Evolutionary conservation across 306 rosid genomes (phyloP).

Genomic region (Lagenaria siceraria): DNA sequence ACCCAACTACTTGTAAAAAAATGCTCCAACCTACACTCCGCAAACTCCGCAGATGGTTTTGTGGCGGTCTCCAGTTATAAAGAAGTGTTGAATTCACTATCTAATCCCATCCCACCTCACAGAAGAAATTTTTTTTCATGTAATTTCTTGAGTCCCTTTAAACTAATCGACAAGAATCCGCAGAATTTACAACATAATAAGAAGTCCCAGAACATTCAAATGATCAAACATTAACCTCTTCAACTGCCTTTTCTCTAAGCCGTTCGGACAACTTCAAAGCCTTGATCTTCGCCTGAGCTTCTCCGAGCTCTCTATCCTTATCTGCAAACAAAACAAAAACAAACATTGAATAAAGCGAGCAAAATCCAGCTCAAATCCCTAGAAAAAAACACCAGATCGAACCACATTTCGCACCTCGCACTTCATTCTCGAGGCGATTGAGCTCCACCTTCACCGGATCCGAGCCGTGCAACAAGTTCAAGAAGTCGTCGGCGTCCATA

Average conservation of each 20-base stretch:
- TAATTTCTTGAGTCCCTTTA: background rate
- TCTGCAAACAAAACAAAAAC: constrained; percentile 35
- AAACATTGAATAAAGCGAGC: constrained; percentile 1
- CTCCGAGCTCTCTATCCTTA: constrained; percentile 87
- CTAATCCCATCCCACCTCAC: background rate
- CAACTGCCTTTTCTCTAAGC: constrained; percentile 91
- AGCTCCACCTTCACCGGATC: constrained; percentile 99
- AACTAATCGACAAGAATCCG: background rate
- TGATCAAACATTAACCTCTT: constrained; percentile 57
- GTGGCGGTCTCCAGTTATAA: background rate
- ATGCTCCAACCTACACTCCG: background rate
- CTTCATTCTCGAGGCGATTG: constrained; percentile 96
- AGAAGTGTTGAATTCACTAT: background rate
- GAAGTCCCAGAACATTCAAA: background rate
- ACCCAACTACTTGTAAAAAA: background rate
- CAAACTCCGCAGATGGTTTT: background rate
- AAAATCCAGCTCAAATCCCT: constrained; percentile 28
- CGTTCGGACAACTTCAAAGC: constrained; percentile 83
- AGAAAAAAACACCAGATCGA: constrained; percentile 45
- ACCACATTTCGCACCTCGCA: constrained; percentile 88
- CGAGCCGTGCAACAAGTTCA: constrained; percentile 90
- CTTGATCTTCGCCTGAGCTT: constrained; percentile 96
- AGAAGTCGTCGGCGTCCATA: constrained; percentile 85
- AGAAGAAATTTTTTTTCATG: background rate
- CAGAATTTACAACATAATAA: background rate